Evolutionary conservation across 345 rosid species (phyloP), one percentile per base, ranked within the genome.

Genomic region (Stellera chamaejasme): DNA sequence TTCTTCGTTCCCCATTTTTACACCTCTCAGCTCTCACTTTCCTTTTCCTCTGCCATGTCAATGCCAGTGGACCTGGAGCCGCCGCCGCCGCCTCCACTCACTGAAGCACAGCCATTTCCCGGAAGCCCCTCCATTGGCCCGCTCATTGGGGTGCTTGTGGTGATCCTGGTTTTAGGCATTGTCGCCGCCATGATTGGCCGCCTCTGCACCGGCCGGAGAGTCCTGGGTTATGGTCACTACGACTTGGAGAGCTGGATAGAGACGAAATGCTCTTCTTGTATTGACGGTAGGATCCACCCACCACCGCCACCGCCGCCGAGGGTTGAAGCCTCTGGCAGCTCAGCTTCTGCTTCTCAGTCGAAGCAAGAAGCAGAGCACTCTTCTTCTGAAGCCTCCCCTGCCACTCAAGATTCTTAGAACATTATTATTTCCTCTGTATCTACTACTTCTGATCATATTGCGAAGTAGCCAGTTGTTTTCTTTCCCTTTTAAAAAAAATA

Each of bases 171-270:
- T 55, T 59, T 85, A 4, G 73, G 88, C 50, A 48, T 79, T 5
- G 16, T 71, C 0, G 88, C 90, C 0, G 73, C 61, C 54, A 62
- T 88, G 77, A 58, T 88, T 45, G 88, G 93, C 41, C 81, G 90
- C 64, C 68, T 85, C 42, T 88, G 93, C 71, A 74, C 93, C 0
- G 90, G 93, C 4, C 77, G 67, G 78, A 75, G 68, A 47, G 75
- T 84, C 58, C 50, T 82, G 63, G 85, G 96, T 0, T 73, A 72
- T 10, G 87, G 83, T n/a, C 74, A 75, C 44, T 79, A 73, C 48
- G 83, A 88, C 56, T 50, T 88, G 16, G 96, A 85, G 70, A 76
- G 82, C 51, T 85, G 96, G 90, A 79, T 79, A 3, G 90, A 88
- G 73, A 49, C 62, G 5, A 76, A 78, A 67, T 88, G 79, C 45